Conservation (phyloP, 164 flowering plant genomes). For the Nymphaea thermarum region DNA sequence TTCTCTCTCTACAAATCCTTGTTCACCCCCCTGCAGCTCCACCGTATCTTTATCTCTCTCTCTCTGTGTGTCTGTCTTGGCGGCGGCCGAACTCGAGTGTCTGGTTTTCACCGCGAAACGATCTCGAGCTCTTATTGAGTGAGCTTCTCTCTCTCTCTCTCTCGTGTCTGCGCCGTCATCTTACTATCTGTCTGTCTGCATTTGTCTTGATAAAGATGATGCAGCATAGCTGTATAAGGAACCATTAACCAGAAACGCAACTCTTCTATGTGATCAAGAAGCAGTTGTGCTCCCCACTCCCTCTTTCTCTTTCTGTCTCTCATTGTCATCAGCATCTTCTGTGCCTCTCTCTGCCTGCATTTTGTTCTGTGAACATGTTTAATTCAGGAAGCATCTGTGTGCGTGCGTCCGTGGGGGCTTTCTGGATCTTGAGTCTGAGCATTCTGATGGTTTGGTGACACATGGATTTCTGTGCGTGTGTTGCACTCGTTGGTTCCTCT, state of each 20-base stretch:
- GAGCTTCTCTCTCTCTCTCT: background rate
- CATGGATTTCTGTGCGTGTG: background rate
- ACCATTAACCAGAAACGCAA: background rate
- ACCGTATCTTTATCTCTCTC: background rate
- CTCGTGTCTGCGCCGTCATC: background rate
- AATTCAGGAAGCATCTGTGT: no score
- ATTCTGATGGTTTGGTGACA: no score
- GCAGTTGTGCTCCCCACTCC: no score
- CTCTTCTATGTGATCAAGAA: background rate
- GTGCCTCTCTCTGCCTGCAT: no score
- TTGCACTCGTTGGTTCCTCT: background rate
- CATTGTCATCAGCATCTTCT: no score
- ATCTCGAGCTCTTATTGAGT: no score
- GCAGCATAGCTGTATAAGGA: background rate
- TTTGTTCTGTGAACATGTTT: no score
- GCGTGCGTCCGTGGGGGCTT: no score
- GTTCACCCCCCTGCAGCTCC: no score
- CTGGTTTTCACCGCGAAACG: background rate
- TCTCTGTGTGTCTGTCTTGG: background rate
- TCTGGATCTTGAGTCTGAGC: no score
- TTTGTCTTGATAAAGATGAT: background rate
- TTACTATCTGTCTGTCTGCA: background rate
- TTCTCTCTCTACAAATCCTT: no score
- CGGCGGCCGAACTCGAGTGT: background rate
- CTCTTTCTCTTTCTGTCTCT: no score